phyloP scores from a whole-genome alignment of 225 moss, liverwort and hornwort genomes.

The Pseudoscleropodium purum region DNA sequence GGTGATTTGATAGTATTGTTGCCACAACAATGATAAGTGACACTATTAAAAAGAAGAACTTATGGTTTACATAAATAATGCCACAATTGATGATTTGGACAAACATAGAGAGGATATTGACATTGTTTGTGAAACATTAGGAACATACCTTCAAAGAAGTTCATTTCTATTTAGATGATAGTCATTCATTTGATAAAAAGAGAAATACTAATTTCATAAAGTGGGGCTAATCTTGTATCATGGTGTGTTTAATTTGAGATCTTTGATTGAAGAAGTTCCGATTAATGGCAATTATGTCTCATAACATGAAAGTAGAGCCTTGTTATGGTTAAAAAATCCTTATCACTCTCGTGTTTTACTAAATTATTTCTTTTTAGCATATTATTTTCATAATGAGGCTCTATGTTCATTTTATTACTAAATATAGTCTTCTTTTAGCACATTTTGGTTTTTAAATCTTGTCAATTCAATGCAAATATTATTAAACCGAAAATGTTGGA shows the following conservation, averaged over 20 bases:
- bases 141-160: neutral
- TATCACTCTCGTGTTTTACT: too few species aligned
- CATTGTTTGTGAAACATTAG: neutral
- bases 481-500: fast-evolving
- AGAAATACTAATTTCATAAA: neutral
- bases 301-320: neutral
- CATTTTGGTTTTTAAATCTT: neutral
- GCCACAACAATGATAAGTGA: fast-evolving
- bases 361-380: neutral
- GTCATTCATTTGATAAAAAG: neutral
- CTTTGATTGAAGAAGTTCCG: neutral
- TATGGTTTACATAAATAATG: neutral
- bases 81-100: fast-evolving
- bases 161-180: neutral
- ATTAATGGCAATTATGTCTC: fast-evolving
- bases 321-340: neutral
- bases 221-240: neutral
- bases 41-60: neutral
- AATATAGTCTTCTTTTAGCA: too few species aligned
- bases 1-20: neutral
- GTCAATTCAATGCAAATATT: neutral
- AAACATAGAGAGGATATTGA: neutral
- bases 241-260: neutral
- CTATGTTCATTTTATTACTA: neutral
- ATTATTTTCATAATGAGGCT: neutral